Evolutionary conservation across 169 alveolate species (phyloP).

Genomic region (Eimeria sp.): DNA sequence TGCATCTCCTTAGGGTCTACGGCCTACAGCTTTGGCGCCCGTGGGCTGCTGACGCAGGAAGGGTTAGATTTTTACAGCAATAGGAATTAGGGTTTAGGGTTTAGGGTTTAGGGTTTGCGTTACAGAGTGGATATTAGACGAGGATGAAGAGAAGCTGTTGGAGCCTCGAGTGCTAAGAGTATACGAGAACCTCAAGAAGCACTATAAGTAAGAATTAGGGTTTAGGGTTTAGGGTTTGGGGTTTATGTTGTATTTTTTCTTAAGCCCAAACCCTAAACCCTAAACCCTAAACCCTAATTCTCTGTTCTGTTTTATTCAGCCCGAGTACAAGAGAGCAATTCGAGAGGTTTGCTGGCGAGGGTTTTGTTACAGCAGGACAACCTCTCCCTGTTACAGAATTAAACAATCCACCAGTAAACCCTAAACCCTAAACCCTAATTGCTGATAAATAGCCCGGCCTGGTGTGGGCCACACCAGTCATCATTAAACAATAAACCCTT

Average conservation of each 20-base stretch:
- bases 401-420: conserved; percentile 34
- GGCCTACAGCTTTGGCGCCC: background rate
- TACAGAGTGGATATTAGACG: conserved; percentile 35
- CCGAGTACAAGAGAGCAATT: conserved; percentile 10
- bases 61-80: no score
- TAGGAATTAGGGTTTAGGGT: conserved; percentile 19
- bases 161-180: background rate
- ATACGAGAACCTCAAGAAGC: conserved; percentile 1
- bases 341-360: conserved; percentile 51
- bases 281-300: conserved; percentile 56
- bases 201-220: conserved; percentile 17
- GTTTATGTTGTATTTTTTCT: background rate
- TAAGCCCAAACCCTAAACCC: conserved; percentile 24
- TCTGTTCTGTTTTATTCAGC: background rate
- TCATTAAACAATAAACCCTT: background rate
- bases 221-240: conserved; percentile 32
- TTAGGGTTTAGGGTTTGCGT: conserved; percentile 28
- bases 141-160: conserved; percentile 11
- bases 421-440: conserved; percentile 42
- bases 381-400: conserved; percentile 37
- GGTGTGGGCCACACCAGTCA: background rate
- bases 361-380: background rate
- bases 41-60: no score
- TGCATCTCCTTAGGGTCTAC: background rate
- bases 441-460: background rate